Evolutionary conservation across 495 filamentous ascomycete genomes (phyloP).

Genomic region (Pyrenula massariospora): DNA sequence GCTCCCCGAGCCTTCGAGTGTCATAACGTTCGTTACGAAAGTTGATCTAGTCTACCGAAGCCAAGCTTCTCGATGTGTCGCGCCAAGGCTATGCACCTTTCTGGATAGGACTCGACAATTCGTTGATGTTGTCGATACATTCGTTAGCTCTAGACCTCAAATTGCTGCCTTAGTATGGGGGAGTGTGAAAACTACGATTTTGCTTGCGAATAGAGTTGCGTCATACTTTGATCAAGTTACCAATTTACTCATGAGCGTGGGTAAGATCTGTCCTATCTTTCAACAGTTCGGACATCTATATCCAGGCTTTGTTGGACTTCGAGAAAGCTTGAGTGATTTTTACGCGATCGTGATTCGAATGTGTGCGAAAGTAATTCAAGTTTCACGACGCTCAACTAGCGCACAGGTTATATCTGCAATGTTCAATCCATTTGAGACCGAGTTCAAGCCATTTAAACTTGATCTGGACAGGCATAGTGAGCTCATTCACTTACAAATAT

Average conservation of each 20-base stretch:
- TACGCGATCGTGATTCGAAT: slow-evolving; percentile 21
- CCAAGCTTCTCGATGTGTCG: slow-evolving; percentile 13
- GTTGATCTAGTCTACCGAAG: slow-evolving; percentile 15
- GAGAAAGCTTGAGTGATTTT: slow-evolving; percentile 18
- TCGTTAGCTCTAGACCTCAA: slow-evolving; percentile 18
- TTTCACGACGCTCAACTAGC: slow-evolving; percentile 5
- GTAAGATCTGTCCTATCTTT: slow-evolving; percentile 17
- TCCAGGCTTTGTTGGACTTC: slow-evolving; percentile 15
- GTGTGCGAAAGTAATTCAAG: slow-evolving; percentile 18
- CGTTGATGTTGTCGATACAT: slow-evolving; percentile 17
- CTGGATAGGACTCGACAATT: slow-evolving; percentile 20
- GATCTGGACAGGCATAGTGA: slow-evolving; percentile 2
- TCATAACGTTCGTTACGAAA: slow-evolving; percentile 17
- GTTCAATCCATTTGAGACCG: slow-evolving; percentile 8
- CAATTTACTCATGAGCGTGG: slow-evolving; percentile 16
- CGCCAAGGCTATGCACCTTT: slow-evolving; percentile 15
- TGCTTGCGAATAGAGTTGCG: slow-evolving; percentile 15
- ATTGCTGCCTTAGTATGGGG: slow-evolving; percentile 29
- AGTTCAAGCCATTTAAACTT: slow-evolving; percentile 9
- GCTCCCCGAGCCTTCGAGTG: slow-evolving; percentile 15
- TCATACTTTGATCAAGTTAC: slow-evolving; percentile 24
- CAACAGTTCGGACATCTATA: slow-evolving; percentile 20
- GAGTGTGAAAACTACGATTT: slow-evolving; percentile 17
- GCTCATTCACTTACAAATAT: slow-evolving; percentile 9
- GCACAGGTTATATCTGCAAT: neutral